Conservation (phyloP, 2,329 filamentous ascomycete species). For the Ascosphaera pollenicola region DNA sequence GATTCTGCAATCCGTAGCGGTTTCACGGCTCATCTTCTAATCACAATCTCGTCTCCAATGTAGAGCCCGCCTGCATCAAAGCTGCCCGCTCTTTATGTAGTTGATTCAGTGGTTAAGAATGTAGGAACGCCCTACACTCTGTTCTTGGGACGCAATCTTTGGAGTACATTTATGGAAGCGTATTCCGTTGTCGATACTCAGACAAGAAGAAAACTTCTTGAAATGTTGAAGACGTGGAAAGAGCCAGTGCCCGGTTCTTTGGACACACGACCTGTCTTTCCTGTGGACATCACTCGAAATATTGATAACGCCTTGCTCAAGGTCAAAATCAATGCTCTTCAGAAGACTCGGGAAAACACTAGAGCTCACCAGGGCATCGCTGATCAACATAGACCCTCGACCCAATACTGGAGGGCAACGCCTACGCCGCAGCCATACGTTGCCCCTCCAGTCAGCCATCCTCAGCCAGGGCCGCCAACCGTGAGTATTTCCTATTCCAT, state of each 20-base stretch:
- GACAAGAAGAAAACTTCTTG: constrained; percentile 79
- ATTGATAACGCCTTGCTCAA: constrained; percentile 92
- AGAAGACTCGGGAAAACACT: constrained; percentile 22
- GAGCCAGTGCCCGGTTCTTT: constrained; percentile 85
- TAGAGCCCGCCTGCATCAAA: constrained; percentile 79
- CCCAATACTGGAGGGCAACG: constrained; percentile 39
- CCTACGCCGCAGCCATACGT: constrained; percentile 27
- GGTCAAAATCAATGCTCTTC: constrained; percentile 37
- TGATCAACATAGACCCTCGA: constrained; percentile 24
- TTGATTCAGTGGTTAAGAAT: constrained; percentile 97
- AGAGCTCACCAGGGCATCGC: constrained; percentile 31
- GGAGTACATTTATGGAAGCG: constrained; percentile 88
- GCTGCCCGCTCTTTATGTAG: constrained; percentile 83
- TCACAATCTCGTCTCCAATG: constrained; percentile 8
- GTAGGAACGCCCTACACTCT: constrained; percentile 93
- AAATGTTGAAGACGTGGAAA: constrained; percentile 97
- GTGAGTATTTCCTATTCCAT: no score
- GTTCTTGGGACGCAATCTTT: constrained; percentile 80
- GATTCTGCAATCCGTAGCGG: constrained; percentile 1
- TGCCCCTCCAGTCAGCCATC: no score
- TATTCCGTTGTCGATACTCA: constrained; percentile 71
- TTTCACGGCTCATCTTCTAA: constrained; percentile 10
- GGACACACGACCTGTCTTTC: constrained; percentile 81
- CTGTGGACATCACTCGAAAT: constrained; percentile 61
- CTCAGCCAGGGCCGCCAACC: no score